Conservation (phyloP, 805 yeast species). For the Tetrapisispora nanseiensis region DNA sequence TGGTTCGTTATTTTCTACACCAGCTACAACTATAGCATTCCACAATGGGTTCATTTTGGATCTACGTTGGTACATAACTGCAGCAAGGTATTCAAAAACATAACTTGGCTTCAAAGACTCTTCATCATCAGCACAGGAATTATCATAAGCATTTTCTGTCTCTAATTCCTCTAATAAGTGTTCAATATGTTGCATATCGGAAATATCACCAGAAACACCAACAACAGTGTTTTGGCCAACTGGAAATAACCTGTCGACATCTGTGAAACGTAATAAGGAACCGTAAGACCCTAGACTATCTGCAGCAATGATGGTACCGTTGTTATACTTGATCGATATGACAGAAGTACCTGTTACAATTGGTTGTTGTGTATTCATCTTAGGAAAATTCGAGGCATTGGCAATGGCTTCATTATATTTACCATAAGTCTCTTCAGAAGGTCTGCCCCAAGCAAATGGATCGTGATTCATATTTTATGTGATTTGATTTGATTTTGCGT, state of each 20-base stretch:
- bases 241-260: conserved; percentile 72
- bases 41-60: conserved; percentile 92
- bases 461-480: conserved; percentile 88
- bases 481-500: too few relatives aligned
- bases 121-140: conserved; percentile 36
- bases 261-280: conserved; percentile 74
- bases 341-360: conserved; percentile 96
- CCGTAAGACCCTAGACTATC: conserved; percentile 93
- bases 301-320: conserved; percentile 91
- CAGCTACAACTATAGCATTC: conserved; percentile 91
- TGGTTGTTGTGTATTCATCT: conserved; percentile 85
- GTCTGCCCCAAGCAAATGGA: conserved; percentile 94
- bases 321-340: conserved; percentile 77
- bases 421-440: conserved; percentile 75
- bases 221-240: conserved; percentile 85
- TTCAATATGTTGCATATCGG: conserved; percentile 82
- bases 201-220: conserved; percentile 89
- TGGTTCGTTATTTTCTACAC: conserved; percentile 62
- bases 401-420: conserved; percentile 67
- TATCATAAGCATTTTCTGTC: conserved; percentile 70
- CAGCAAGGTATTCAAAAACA: conserved; percentile 77
- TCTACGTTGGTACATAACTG: conserved; percentile 79
- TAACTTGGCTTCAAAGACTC: conserved; percentile 71
- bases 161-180: conserved; percentile 69
- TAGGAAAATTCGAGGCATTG: conserved; percentile 56